Conservation (phyloP, 805 yeast species). For the Kodamaea fukazawae region DNA sequence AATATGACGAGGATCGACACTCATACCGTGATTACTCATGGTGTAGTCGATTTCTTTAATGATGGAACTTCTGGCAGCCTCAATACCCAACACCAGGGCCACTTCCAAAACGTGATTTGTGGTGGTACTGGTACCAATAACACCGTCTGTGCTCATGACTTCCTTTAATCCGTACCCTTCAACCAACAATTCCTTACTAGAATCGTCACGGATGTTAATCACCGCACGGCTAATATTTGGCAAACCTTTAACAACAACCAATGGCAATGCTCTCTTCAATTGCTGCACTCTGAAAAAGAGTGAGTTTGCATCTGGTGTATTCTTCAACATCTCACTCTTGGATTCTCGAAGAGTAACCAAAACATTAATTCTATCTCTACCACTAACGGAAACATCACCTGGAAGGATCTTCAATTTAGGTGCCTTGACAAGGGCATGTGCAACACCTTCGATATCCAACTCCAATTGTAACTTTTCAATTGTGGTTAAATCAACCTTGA, state of each 20-base stretch:
- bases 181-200: constrained; percentile 85
- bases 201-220: constrained; percentile 84
- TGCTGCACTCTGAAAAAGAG: constrained; percentile 88
- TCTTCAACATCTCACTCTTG: constrained; percentile 37
- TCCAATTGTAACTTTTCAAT: constrained; percentile 90
- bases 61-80: constrained; percentile 93
- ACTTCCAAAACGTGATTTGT: constrained; percentile 95
- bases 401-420: constrained; percentile 84
- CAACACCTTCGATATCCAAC: constrained; percentile 80
- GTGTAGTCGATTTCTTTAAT: constrained; percentile 94
- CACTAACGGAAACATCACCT: constrained; percentile 65
- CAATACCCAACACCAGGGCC: constrained; percentile 87
- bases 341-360: constrained; percentile 46
- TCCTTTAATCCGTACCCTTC: constrained; percentile 97
- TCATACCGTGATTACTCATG: constrained; percentile 99
- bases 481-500: constrained; percentile 77
- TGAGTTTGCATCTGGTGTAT: constrained; percentile 39
- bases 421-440: constrained; percentile 74
- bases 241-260: constrained; percentile 89
- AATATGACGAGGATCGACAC: constrained; percentile 99
- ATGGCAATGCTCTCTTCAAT: constrained; percentile 78
- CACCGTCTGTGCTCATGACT: constrained; percentile 98
- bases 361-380: constrained; percentile 65
- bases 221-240: constrained; percentile 93
- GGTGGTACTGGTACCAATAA: constrained; percentile 77